Percentiles rank a stretch among this genome's conserved stretches.
Conservation (phyloP, 768 basidiomycete species). For the Leccinum olivaceopallidum region DNA sequence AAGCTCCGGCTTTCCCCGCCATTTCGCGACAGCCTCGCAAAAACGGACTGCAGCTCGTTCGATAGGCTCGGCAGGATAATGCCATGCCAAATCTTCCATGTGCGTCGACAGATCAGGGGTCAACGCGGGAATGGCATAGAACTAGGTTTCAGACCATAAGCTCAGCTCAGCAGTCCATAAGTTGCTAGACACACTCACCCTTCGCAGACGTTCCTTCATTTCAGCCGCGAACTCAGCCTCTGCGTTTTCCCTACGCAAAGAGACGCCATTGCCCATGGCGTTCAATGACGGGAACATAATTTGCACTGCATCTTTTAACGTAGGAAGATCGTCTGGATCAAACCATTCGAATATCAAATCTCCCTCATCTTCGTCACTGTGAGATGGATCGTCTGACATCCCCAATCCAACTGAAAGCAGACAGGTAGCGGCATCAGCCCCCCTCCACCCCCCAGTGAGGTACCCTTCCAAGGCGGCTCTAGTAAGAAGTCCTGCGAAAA, state of each 20-base stretch:
- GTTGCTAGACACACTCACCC: constrained; percentile 48
- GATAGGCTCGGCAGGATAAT: constrained; percentile 79
- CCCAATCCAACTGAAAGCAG: constrained; percentile 73
- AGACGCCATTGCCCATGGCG: constrained; percentile 26
- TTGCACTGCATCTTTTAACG: constrained; percentile 59
- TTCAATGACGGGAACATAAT: constrained; percentile 66
- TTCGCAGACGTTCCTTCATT: constrained; percentile 69
- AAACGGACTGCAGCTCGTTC: constrained; percentile 78
- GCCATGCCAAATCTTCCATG: constrained; percentile 70
- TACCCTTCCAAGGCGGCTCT: constrained; percentile 88
- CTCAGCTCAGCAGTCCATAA: not conserved
- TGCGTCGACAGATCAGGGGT: constrained; percentile 78
- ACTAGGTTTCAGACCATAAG: constrained; percentile 44
- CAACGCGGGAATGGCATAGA: constrained; percentile 70
- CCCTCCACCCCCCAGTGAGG: constrained; percentile 78
- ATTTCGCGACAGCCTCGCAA: constrained; percentile 78
- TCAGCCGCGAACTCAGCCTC: constrained; percentile 75
- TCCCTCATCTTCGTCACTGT: constrained; percentile 34
- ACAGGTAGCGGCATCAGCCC: constrained; percentile 66
- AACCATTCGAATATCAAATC: constrained; percentile 52
- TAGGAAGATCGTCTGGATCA: constrained; percentile 78
- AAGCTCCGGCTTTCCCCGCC: constrained; percentile 84
- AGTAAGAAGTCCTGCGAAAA: constrained; percentile 76
- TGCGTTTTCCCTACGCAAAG: constrained; percentile 43
- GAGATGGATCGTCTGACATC: constrained; percentile 30